These are phyloP conservation scores for Fusarium piperis DNA, from an alignment of 2,329 filamentous ascomycete genomes.

Conservation along the genomic window DNA sequence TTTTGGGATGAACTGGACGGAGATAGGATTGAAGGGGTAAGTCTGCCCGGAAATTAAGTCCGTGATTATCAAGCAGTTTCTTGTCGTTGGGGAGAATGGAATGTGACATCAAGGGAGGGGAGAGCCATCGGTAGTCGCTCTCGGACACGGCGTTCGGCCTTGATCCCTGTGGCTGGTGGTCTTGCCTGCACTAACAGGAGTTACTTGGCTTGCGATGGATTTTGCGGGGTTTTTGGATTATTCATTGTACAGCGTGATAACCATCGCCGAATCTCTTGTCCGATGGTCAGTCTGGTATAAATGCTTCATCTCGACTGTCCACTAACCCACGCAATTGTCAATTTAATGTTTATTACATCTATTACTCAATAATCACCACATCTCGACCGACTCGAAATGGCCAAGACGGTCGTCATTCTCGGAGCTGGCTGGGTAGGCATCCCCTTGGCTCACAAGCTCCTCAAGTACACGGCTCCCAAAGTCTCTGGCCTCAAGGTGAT, in stretches of 20 bases:
- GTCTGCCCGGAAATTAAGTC: background rate
- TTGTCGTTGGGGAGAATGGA: background rate
- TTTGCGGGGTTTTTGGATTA: too few species aligned
- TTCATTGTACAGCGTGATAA: background rate
- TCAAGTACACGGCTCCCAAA: slow-evolving; percentile 58
- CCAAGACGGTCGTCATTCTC: slow-evolving; percentile 62
- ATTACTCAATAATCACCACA: background rate
- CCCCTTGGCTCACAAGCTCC: slow-evolving; percentile 60
- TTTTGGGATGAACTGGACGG: background rate
- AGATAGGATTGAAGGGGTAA: background rate
- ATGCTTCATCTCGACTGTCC: background rate
- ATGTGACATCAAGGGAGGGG: background rate
- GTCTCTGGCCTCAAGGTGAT: slow-evolving; percentile 59
- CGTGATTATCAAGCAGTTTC: background rate
- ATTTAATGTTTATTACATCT: background rate
- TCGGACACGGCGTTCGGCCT: slow-evolving; percentile 46
- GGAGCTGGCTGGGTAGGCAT: slow-evolving; percentile 63
- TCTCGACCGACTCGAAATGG: slow-evolving; percentile 45
- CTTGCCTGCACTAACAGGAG: slow-evolving; percentile 16
- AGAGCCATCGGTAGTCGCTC: slow-evolving; percentile 25
- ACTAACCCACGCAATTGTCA: too few species aligned
- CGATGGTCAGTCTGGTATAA: slow-evolving; percentile 8
- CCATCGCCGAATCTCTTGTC: background rate
- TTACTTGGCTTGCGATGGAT: background rate
- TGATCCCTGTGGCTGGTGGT: slow-evolving; percentile 25